A percentile compares a stretch with the other conserved stretches of the same genome.
Evolutionary conservation across 768 basidiomycete genomes (phyloP).

Genomic region (Lentinula sp.): DNA sequence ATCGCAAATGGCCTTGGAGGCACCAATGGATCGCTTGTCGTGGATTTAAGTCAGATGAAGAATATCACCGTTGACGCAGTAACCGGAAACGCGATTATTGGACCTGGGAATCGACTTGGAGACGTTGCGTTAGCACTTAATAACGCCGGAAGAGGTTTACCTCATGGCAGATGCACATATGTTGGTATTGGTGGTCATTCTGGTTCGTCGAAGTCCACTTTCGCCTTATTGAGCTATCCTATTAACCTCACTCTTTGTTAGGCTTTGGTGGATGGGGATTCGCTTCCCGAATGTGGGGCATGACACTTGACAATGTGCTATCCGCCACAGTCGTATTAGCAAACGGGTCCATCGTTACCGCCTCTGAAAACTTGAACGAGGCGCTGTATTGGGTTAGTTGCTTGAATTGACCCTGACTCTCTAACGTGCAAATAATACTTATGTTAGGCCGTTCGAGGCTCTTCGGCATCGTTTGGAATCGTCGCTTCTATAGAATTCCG

Average conservation of each 20-base stretch:
- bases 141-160: slow-evolving; percentile 24
- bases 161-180: slow-evolving; percentile 40
- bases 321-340: slow-evolving; percentile 20
- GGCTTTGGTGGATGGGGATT: slow-evolving; percentile 21
- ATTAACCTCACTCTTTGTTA: neutral
- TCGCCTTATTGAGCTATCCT: neutral
- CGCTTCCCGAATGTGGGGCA: slow-evolving; percentile 22
- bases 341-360: slow-evolving; percentile 18
- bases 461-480: slow-evolving; percentile 12
- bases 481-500: slow-evolving; percentile 6
- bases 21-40: slow-evolving; percentile 31
- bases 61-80: slow-evolving; percentile 22
- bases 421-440: neutral
- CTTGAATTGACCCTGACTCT: neutral
- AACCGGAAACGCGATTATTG: slow-evolving; percentile 27
- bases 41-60: slow-evolving; percentile 33
- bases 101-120: slow-evolving; percentile 31
- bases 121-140: slow-evolving; percentile 30
- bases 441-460: slow-evolving; percentile 7
- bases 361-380: slow-evolving; percentile 14
- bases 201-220: slow-evolving; percentile 13
- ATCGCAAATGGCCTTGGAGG: slow-evolving; percentile 38
- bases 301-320: slow-evolving; percentile 19
- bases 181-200: slow-evolving; percentile 42
- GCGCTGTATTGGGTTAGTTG: slow-evolving; percentile 22